Conservation (phyloP, 257 asterid genomes). For the Marsdenia floribunda region DNA sequence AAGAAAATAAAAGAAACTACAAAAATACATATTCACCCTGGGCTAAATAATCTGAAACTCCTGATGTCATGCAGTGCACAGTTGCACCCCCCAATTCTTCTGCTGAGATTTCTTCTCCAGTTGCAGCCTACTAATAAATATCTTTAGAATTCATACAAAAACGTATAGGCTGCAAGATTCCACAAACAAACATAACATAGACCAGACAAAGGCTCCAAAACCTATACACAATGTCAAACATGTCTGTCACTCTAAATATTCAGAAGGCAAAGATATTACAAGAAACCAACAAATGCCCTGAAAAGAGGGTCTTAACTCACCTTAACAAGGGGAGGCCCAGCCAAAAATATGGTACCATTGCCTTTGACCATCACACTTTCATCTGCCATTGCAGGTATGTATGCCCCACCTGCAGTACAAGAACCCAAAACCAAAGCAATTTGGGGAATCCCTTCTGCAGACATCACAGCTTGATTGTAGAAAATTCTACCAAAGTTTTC, state of each 20-base stretch:
- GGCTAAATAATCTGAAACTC: slow-evolving; percentile 97
- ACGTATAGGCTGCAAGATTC: neutral
- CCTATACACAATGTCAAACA: neutral
- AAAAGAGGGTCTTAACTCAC: slow-evolving; percentile 31
- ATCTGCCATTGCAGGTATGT: slow-evolving; percentile 99
- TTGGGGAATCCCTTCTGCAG: slow-evolving; percentile 92
- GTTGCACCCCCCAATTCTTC: slow-evolving; percentile 98
- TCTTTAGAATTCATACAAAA: slow-evolving; percentile 18
- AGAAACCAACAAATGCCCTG: neutral
- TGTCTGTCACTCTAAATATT: neutral
- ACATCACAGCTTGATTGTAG: slow-evolving; percentile 91
- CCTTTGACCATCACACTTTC: slow-evolving; percentile 99
- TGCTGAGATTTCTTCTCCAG: slow-evolving; percentile 95
- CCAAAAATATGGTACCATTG: slow-evolving; percentile 94
- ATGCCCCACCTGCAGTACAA: slow-evolving; percentile 99
- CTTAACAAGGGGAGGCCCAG: slow-evolving; percentile 99
- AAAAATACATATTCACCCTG: slow-evolving; percentile 46
- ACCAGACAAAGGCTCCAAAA: neutral
- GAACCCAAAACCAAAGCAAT: slow-evolving; percentile 93
- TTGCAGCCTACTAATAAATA: slow-evolving; percentile 77
- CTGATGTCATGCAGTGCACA: slow-evolving; percentile 92
- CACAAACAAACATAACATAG: neutral
- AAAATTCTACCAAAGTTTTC: slow-evolving; percentile 95
- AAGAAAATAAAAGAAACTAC: neutral
- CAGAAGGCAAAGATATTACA: neutral